Base-by-base conservation (phyloP, 2,329 filamentous ascomycete genomes). In the Amauroascus niger region DNA sequence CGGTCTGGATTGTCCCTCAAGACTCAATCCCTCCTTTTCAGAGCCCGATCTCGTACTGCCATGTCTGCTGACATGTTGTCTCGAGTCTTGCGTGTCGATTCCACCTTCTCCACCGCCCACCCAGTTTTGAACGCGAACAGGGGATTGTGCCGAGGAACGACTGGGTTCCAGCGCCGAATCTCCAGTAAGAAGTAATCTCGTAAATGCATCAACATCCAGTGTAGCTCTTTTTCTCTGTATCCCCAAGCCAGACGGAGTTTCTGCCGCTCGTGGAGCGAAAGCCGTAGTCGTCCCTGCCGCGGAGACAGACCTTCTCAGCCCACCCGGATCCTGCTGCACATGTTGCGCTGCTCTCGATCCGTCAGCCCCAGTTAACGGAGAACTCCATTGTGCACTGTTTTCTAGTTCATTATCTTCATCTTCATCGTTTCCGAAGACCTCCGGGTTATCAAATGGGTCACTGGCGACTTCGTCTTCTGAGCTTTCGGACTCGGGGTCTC, bases 121-220 rank as follows among this genome's bases (percentile, higher is more conserved):
- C 39, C 26, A 14, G 2, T 18, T 11, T 24, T 41, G 26, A 33
- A 14, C 8, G 2, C 30, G 33, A 40, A 20, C 13, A 30, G 33
- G 8, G 2, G 47, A 18, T 14, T 49, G 20, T 40, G 33, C 9
- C 24, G 14, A 3, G 18, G n/a, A 8, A 39, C 18, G 28, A 24
- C 32, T 20, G n/a, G 24, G 8, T 16, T 58, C 54, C 43, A 66
- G 57, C 40, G 70, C 77, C 33, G 79, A 65, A 61, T 82, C 80
- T 18, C 87, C 87, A 0, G 86, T 93, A 71, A 93, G 75, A 46
- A 93, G 76, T 57, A 93, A 70, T 55, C 83, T 78, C 63, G 83
- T 83, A 70, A 93, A 93, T 6, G 86, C 82, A 64, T 88, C 82
- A 0, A 91, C 87, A 64, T 93, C 86, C 58, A 91, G 69, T 0